These are phyloP conservation scores for Nematocida sp. DNA, from an alignment of 371 early-diverging fungal species.

Conservation along the genomic window DNA sequence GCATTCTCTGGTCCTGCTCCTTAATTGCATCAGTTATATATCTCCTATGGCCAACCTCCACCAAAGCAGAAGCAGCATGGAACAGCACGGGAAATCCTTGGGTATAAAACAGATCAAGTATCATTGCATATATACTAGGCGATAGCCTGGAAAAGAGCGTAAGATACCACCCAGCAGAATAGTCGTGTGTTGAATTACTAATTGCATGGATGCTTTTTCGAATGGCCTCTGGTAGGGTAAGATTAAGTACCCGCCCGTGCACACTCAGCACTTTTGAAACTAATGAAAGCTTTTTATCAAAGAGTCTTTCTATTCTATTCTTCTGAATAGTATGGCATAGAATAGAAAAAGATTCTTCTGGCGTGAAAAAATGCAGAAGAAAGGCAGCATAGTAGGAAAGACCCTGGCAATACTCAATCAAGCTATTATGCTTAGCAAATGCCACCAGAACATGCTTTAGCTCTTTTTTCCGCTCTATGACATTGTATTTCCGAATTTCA, in stretches of 20 bases:
- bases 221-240: slow-evolving; percentile 63
- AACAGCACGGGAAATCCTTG: slow-evolving; percentile 68
- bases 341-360: slow-evolving; percentile 68
- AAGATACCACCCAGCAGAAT: slow-evolving; percentile 69
- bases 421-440: slow-evolving; percentile 65
- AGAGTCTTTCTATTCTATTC: slow-evolving; percentile 66
- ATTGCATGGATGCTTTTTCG: slow-evolving; percentile 48
- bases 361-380: slow-evolving; percentile 68
- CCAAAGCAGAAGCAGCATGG: slow-evolving; percentile 64
- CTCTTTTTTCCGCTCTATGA: slow-evolving; percentile 27
- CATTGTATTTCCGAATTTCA: slow-evolving; percentile 22
- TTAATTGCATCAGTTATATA: slow-evolving; percentile 8
- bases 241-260: slow-evolving; percentile 64
- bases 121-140: slow-evolving; percentile 58
- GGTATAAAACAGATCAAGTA: slow-evolving; percentile 69
- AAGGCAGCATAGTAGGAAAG: slow-evolving; percentile 69
- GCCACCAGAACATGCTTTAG: slow-evolving; percentile 69
- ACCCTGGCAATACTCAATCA: slow-evolving; percentile 71
- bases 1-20: slow-evolving; percentile 53
- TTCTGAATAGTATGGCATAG: slow-evolving; percentile 60
- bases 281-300: slow-evolving; percentile 67
- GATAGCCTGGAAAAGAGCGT: slow-evolving; percentile 71
- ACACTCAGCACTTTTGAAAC: slow-evolving; percentile 62
- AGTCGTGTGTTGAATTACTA: slow-evolving; percentile 60
- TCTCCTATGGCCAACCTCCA: slow-evolving; percentile 54